Evolutionary conservation across 2,329 filamentous ascomycete species (phyloP).

Genomic region (Neofusicoccum sp.): DNA sequence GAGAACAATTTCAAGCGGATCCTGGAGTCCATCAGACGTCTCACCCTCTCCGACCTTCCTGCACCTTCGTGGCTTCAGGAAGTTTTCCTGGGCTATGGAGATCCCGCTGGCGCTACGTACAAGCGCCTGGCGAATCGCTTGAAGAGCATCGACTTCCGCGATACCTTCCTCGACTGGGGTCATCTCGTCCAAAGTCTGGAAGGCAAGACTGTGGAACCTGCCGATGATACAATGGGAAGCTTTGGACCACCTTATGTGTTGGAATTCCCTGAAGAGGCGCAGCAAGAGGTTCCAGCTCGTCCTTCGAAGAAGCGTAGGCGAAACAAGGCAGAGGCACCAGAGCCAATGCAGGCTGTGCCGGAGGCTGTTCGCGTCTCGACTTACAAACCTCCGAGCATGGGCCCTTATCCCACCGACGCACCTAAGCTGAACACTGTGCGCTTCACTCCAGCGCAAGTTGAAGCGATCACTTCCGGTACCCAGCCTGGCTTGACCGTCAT

Average conservation of each 20-base stretch:
- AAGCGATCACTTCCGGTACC: conserved; percentile 89
- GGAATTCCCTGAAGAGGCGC: conserved; percentile 51
- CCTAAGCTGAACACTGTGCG: conserved; percentile 79
- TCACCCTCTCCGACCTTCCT: conserved; percentile 80
- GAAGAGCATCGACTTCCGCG: conserved; percentile 80
- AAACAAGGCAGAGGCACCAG: conserved; percentile 34
- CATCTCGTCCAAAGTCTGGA: conserved; percentile 87
- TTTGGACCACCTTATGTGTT: conserved; percentile 88
- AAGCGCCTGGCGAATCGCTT: conserved; percentile 76
- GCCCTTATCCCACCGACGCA: conserved; percentile 82
- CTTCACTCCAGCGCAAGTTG: conserved; percentile 87
- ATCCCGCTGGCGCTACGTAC: conserved; percentile 84
- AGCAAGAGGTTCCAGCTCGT: conserved; percentile 41
- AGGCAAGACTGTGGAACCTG: conserved; percentile 80
- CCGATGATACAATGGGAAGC: conserved; percentile 66
- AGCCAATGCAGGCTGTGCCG: conserved; percentile 54
- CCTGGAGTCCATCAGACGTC: conserved; percentile 82
- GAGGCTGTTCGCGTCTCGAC: conserved; percentile 80
- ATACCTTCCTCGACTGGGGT: conserved; percentile 94
- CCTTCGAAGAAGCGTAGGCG: conserved; percentile 59
- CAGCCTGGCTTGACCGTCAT: conserved; percentile 93
- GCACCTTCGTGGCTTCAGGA: conserved; percentile 92
- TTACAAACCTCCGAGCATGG: conserved; percentile 83
- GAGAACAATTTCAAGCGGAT: conserved; percentile 98
- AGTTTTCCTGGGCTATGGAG: conserved; percentile 95